A percentile compares a stretch with the other conserved stretches of the same genome.
These are phyloP conservation scores for Inonotus obliquus DNA, from an alignment of 1,284 basidiomycete species.

Conservation along the genomic window DNA sequence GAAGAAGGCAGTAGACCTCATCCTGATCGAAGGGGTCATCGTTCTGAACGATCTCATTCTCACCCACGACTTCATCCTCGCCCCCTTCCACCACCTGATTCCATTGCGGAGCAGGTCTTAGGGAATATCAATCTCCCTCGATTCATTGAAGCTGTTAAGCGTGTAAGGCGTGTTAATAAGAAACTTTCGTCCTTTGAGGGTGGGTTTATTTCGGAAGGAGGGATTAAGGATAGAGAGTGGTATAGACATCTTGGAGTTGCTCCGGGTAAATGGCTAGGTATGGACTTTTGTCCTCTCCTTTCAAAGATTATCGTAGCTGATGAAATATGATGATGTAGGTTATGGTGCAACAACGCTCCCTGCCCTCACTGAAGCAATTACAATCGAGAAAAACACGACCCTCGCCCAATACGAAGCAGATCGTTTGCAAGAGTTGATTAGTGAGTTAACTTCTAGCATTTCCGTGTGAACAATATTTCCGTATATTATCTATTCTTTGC, in stretches of 20 bases:
- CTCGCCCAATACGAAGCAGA: constrained; percentile 62
- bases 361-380: constrained; percentile 76
- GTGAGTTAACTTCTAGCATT: constrained; percentile 38
- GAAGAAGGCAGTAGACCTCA: no score
- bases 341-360: constrained; percentile 89
- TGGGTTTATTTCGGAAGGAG: constrained; percentile 79
- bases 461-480: not conserved
- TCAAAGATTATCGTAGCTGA: not conserved
- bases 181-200: constrained; percentile 75
- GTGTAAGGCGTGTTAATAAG: constrained; percentile 64
- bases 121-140: constrained; percentile 30
- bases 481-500: not conserved
- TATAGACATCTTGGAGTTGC: constrained; percentile 84
- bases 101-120: constrained; percentile 17
- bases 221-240: constrained; percentile 81
- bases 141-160: constrained; percentile 57
- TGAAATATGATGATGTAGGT: constrained; percentile 35
- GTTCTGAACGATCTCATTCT: not conserved
- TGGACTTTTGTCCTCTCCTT: constrained; percentile 23
- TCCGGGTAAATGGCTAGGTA: constrained; percentile 86
- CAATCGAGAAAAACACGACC: constrained; percentile 59
- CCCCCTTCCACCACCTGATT: constrained; percentile 16
- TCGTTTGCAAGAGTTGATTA: constrained; percentile 55
- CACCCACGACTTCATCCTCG: not conserved
- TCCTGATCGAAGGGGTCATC: not conserved